phyloP scores from a whole-genome alignment of 2,329 filamentous ascomycete species.

The Colletotrichum paranaense region DNA sequence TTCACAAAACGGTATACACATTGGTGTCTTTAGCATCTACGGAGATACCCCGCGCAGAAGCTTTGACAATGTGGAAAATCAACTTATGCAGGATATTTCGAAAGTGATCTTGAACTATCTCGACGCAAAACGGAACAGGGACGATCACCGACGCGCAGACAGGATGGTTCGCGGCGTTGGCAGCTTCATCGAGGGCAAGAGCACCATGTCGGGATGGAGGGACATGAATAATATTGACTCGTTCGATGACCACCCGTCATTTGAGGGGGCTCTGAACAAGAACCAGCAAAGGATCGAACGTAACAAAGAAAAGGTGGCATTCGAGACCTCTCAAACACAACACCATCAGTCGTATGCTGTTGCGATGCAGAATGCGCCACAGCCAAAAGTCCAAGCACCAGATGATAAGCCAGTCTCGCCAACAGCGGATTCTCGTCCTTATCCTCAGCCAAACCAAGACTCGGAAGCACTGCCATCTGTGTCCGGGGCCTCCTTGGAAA shows the following conservation, averaged over 20 bases:
- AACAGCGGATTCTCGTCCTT: background rate
- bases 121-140: slow-evolving; percentile 43
- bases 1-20: slow-evolving; percentile 52
- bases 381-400: background rate
- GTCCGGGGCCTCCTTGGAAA: background rate
- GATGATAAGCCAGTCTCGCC: background rate
- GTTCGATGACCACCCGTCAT: slow-evolving; percentile 17
- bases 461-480: background rate
- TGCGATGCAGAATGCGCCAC: background rate
- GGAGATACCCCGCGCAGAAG: slow-evolving; percentile 40
- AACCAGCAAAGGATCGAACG: slow-evolving; percentile 29
- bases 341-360: background rate
- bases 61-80: slow-evolving; percentile 42
- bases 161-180: slow-evolving; percentile 51
- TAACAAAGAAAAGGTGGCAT: slow-evolving; percentile 44
- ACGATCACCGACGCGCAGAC: slow-evolving; percentile 44
- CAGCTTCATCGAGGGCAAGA: slow-evolving; percentile 48
- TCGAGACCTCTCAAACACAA: slow-evolving; percentile 35
- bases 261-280: slow-evolving; percentile 36
- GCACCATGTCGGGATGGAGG: slow-evolving; percentile 42
- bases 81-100: slow-evolving; percentile 41
- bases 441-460: background rate
- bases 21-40: slow-evolving; percentile 53
- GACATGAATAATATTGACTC: slow-evolving; percentile 1
- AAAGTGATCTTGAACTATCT: slow-evolving; percentile 50